Base-by-base conservation (phyloP, 192 early-diverging fungal genomes). In the Piromyces sp. region DNA sequence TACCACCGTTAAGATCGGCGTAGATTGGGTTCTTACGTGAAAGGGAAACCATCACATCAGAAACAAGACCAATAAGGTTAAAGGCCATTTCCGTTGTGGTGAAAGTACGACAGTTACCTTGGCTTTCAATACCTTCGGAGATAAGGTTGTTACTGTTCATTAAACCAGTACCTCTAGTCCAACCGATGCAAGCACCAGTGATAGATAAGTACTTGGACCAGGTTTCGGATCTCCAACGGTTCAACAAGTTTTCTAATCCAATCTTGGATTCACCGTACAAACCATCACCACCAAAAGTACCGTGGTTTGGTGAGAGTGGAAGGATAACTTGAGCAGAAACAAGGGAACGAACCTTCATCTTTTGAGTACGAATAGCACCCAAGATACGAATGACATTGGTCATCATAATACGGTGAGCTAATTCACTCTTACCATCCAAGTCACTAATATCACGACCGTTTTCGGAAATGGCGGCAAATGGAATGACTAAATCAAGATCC, bases 271-370 rank as follows among this genome's bases (percentile, higher is more conserved):
- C 96, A 80, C 92, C 89, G 86, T 98, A 98, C 26, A 96, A 90
- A 85, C 96, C 96, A 82, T 98, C 94, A 79, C 86, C 87, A 81
- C 96, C 96, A 84, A 98, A 98, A 12, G 93, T 94, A 80, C 96
- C 96, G 86, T 98, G 96, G 91, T 98, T 98, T 79, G 96, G 96
- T 80, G 96, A 98, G 79, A 97, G 84, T 14, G 96, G 96, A 40
- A 98, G 87, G 22, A 98, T 87, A 30, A 94, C 94, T 79, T 93
- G 92, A n/a, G 96, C 94, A 80, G 94, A 95, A 83, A 94, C 92
- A 83, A 89, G 92, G 33, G 92, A 90, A 42, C 89, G 85, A 84
- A 83, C 82, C 83, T 91, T 89, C 51, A 68, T 68, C 91, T 98
- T 98, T 86, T 94, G 89, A 80, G 87, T 86, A 87, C 95, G 95